Conservation (phyloP, 805 yeast species). For the Zygosaccharomyces lentus region DNA sequence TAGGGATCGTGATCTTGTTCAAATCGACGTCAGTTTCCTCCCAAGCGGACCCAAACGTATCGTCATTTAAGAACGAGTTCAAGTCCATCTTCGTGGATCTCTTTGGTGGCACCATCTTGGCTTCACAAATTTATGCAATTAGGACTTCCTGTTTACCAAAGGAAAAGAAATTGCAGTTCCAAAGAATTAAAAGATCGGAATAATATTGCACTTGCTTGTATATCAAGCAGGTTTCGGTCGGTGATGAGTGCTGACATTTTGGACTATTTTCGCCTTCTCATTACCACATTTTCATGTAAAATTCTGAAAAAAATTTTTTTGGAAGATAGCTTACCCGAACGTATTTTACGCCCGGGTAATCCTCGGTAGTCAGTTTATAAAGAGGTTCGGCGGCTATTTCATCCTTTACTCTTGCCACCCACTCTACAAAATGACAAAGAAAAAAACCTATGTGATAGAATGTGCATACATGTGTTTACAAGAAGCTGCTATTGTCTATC, state of each 20-base stretch:
- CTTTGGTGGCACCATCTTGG: slow-evolving; percentile 55
- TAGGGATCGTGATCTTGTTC: slow-evolving; percentile 54
- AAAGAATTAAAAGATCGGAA: not conserved
- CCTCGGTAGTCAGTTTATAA: not conserved
- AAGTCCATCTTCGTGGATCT: slow-evolving; percentile 77
- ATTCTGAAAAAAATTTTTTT: not conserved
- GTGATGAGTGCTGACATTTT: slow-evolving; percentile 5
- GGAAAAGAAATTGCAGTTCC: not conserved
- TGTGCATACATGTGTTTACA: no score
- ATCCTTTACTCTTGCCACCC: not conserved
- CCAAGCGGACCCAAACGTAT: slow-evolving; percentile 70
- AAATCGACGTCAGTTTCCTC: slow-evolving; percentile 81
- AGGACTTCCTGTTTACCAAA: not conserved
- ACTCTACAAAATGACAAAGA: not conserved
- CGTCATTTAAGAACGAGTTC: slow-evolving; percentile 78
- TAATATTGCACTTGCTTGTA: not conserved
- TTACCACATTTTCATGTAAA: not conserved
- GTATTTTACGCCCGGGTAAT: not conserved
- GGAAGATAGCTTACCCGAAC: not conserved
- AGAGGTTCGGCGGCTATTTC: not conserved
- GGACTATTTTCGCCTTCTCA: not conserved
- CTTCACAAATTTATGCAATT: slow-evolving; percentile 1
- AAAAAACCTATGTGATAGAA: not conserved
- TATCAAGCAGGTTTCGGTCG: not conserved
- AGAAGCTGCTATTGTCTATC: no score